These are phyloP conservation scores for Lipomyces spencermartinsiae DNA, from an alignment of 805 yeast genomes.

Conservation along the genomic window DNA sequence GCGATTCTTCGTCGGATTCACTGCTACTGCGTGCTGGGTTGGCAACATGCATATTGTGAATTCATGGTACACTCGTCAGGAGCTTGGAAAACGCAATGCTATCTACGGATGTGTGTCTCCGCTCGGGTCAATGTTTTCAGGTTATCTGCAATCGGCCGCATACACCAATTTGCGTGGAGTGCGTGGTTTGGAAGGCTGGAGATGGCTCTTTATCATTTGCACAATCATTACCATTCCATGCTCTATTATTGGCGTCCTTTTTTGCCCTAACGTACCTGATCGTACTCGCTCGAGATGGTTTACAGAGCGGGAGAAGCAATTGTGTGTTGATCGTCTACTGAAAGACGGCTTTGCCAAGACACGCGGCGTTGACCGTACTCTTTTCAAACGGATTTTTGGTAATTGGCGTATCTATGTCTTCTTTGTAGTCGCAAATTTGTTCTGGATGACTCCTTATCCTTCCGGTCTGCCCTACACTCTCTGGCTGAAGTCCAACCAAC, in stretches of 20 bases:
- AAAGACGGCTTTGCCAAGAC: constrained; percentile 32
- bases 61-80: constrained; percentile 62
- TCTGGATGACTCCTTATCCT: no score
- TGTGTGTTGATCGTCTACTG: constrained; percentile 58
- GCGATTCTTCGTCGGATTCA: constrained; percentile 51
- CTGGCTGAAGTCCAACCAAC: constrained; percentile 23
- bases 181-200: constrained; percentile 66
- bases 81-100: no score
- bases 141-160: constrained; percentile 65
- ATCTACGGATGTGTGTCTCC: constrained; percentile 66
- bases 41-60: constrained; percentile 50
- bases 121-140: constrained; percentile 65
- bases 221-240: constrained; percentile 65
- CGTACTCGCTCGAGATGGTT: constrained; percentile 58
- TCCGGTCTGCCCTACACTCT: constrained; percentile 24
- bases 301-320: constrained; percentile 61
- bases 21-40: constrained; percentile 54
- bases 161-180: constrained; percentile 55
- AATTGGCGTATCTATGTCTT: constrained; percentile 31
- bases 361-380: constrained; percentile 15
- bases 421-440: constrained; percentile 29
- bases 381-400: constrained; percentile 28
- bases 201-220: constrained; percentile 74
- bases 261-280: constrained; percentile 70
- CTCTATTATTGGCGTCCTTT: constrained; percentile 60